These are phyloP conservation scores for Rhododendron ovatum DNA, from an alignment of 148 eudicot species.

Conservation along the genomic window DNA sequence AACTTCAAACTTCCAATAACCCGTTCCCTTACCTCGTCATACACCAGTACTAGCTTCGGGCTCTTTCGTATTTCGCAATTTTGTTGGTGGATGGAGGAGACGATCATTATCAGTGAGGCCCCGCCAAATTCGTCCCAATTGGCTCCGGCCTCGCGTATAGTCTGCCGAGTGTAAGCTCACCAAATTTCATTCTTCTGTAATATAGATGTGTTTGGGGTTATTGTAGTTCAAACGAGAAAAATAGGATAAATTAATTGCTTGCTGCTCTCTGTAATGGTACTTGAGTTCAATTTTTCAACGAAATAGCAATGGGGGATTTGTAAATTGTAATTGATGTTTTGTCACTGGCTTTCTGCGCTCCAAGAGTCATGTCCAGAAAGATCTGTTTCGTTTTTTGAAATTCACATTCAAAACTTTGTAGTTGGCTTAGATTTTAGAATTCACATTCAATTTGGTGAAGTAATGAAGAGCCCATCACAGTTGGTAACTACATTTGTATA, in stretches of 20 bases:
- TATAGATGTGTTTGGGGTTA: not conserved
- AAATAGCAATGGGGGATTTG: not conserved
- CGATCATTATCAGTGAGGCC: conserved; percentile 26
- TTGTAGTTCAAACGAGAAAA: not conserved
- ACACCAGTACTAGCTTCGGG: not conserved
- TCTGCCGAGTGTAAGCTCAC: conserved; percentile 57
- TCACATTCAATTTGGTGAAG: not conserved
- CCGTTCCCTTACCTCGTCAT: not conserved
- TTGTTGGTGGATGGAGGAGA: conserved; percentile 30
- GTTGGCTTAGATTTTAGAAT: not conserved
- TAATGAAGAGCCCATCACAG: not conserved
- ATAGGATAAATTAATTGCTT: not conserved
- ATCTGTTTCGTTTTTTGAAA: too few relatives aligned
- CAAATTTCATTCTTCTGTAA: not conserved
- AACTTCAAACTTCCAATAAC: not conserved
- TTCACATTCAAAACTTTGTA: too few relatives aligned
- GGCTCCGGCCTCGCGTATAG: conserved; percentile 36
- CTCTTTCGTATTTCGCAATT: not conserved
- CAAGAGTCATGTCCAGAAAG: too few relatives aligned
- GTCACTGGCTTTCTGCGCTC: not conserved
- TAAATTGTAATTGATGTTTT: not conserved
- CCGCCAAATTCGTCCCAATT: conserved; percentile 27
- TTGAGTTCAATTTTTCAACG: not conserved
- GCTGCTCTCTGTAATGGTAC: not conserved
- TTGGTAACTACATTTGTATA: not conserved